Conservation (phyloP, 768 basidiomycete species). For the Tylopilus subfusipes region DNA sequence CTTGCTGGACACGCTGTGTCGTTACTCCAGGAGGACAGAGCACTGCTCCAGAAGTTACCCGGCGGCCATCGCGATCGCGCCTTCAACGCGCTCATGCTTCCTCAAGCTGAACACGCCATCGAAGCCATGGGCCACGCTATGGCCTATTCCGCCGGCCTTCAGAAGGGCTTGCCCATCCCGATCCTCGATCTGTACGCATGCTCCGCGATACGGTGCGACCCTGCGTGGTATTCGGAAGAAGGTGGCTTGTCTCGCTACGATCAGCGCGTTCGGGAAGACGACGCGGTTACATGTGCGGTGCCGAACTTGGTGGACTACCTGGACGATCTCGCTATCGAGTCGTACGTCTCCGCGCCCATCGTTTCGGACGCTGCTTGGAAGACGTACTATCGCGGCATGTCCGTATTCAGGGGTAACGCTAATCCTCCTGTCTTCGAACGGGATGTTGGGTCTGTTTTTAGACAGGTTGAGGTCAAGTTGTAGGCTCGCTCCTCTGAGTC, state of each 20-base stretch:
- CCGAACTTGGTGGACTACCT: slow-evolving; percentile 40
- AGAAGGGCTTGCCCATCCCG: slow-evolving; percentile 41
- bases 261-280: slow-evolving; percentile 48
- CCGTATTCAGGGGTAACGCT: slow-evolving; percentile 43
- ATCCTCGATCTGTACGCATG: slow-evolving; percentile 57
- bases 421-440: slow-evolving; percentile 14
- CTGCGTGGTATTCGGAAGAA: slow-evolving; percentile 1
- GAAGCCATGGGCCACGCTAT: slow-evolving; percentile 64
- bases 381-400: slow-evolving; percentile 37
- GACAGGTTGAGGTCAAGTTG: not conserved
- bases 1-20: slow-evolving; percentile 49
- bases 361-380: slow-evolving; percentile 51
- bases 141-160: slow-evolving; percentile 53
- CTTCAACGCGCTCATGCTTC: slow-evolving; percentile 54
- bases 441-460: too few species aligned
- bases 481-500: not conserved
- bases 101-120: slow-evolving; percentile 48
- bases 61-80: slow-evolving; percentile 20
- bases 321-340: slow-evolving; percentile 42
- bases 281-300: slow-evolving; percentile 23
- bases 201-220: slow-evolving; percentile 23
- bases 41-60: slow-evolving; percentile 34
- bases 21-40: slow-evolving; percentile 45
- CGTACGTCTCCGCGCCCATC: slow-evolving; percentile 51
- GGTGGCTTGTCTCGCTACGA: slow-evolving; percentile 28